phyloP scores from a whole-genome alignment of 345 rosid species.

The Eucalyptus sp. region DNA sequence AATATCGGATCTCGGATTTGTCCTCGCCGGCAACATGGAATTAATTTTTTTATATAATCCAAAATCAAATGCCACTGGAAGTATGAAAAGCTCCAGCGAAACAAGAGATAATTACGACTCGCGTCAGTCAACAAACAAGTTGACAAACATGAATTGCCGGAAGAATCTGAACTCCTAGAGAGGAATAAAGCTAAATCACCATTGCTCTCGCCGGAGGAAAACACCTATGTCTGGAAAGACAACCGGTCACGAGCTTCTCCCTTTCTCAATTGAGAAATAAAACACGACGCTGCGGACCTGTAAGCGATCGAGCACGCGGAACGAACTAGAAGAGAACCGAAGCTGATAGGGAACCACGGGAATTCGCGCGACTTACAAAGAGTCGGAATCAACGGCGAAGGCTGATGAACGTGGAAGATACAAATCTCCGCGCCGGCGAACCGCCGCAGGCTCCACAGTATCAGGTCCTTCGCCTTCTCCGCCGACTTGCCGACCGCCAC shows the following conservation, averaged over 20 bases:
- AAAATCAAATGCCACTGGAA: background rate
- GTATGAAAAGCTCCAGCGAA: background rate
- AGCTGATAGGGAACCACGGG: background rate
- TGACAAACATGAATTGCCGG: background rate
- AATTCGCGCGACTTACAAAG: constrained; percentile 14
- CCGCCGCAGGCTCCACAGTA: constrained; percentile 30
- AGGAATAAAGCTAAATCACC: background rate
- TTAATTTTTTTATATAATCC: background rate
- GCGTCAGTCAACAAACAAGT: background rate
- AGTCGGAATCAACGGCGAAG: constrained; percentile 56
- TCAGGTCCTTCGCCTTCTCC: constrained; percentile 32
- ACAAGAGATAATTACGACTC: background rate
- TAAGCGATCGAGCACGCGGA: background rate
- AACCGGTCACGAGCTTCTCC: background rate
- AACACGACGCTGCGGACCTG: background rate
- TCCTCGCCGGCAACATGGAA: background rate
- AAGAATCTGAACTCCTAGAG: background rate
- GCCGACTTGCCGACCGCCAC: constrained; percentile 48
- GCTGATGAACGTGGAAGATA: constrained; percentile 50
- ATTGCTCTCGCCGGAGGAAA: background rate
- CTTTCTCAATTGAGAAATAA: background rate
- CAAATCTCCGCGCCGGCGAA: constrained; percentile 32
- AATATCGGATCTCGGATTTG: background rate
- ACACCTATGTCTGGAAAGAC: background rate
- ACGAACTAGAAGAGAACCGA: background rate